phyloP scores from a whole-genome alignment of 176 grass and related monocot genomes.

The Ananas comosus region DNA sequence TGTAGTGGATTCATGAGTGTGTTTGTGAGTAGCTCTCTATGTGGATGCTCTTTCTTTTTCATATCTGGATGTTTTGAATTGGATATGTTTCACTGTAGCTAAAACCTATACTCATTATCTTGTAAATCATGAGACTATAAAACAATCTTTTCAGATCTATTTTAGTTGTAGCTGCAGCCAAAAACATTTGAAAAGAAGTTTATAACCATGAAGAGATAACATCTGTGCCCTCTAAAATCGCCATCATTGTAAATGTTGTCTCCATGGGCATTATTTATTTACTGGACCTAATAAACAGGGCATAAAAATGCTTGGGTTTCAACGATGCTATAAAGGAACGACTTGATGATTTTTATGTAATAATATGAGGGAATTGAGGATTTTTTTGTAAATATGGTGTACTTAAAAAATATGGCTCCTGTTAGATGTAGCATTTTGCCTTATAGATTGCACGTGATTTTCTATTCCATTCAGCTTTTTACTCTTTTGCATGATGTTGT shows the following conservation, averaged over 20 bases:
- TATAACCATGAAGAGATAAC: too few relatives aligned
- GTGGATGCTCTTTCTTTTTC: too few relatives aligned
- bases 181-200: too few relatives aligned
- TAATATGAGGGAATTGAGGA: neutral
- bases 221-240: too few relatives aligned
- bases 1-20: too few relatives aligned
- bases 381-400: neutral
- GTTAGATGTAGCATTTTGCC: neutral
- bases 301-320: neutral
- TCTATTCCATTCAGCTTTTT: neutral
- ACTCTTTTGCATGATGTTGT: neutral
- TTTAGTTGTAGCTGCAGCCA: neutral
- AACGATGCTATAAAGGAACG: neutral
- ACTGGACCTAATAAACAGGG: neutral
- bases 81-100: neutral
- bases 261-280: neutral
- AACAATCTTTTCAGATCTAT: neutral
- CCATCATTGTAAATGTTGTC: neutral
- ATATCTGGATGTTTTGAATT: neutral
- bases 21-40: too few relatives aligned
- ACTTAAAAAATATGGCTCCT: neutral
- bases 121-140: too few relatives aligned
- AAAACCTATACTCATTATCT: too few relatives aligned
- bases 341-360: neutral
- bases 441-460: neutral